These are phyloP conservation scores for Penicillium sp. DNA, from an alignment of 2,329 filamentous ascomycete genomes.

Conservation along the genomic window DNA sequence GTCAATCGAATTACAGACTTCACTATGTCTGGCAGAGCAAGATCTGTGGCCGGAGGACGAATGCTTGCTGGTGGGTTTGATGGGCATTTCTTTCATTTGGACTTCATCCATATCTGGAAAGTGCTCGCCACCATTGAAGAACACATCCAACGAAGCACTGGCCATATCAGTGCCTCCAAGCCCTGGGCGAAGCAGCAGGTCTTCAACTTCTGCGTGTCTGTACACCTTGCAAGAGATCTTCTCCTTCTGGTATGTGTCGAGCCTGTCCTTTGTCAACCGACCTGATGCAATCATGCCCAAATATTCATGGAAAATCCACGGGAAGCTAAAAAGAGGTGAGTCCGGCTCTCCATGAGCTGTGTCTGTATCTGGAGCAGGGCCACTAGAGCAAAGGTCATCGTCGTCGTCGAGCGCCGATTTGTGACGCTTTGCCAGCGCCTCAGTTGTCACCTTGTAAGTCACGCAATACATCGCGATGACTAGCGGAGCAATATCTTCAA, in stretches of 20 bases:
- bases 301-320: slow-evolving; percentile 80
- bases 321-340: slow-evolving; percentile 85
- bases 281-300: slow-evolving; percentile 66
- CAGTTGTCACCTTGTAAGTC: slow-evolving; percentile 67
- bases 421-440: slow-evolving; percentile 46
- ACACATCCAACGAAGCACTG: not conserved
- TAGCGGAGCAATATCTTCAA: slow-evolving; percentile 64
- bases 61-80: not conserved
- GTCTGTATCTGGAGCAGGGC: slow-evolving; percentile 7
- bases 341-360: slow-evolving; percentile 7
- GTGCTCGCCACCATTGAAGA: not conserved
- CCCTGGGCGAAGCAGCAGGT: not conserved
- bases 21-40: not conserved
- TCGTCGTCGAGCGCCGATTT: slow-evolving; percentile 43
- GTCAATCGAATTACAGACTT: not conserved
- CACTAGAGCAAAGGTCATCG: slow-evolving; percentile 1
- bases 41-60: not conserved
- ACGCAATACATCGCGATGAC: slow-evolving; percentile 85
- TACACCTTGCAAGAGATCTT: slow-evolving; percentile 1
- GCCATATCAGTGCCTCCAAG: not conserved
- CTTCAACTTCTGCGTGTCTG: slow-evolving; percentile 3
- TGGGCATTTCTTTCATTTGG: not conserved
- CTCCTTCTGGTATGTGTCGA: slow-evolving; percentile 8
- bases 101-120: not conserved
- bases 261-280: slow-evolving; percentile 21